Percentiles rank a stretch among this genome's conserved stretches.
Conservation (phyloP, 2,329 filamentous ascomycete species). For the Calonectria leucothoes region DNA sequence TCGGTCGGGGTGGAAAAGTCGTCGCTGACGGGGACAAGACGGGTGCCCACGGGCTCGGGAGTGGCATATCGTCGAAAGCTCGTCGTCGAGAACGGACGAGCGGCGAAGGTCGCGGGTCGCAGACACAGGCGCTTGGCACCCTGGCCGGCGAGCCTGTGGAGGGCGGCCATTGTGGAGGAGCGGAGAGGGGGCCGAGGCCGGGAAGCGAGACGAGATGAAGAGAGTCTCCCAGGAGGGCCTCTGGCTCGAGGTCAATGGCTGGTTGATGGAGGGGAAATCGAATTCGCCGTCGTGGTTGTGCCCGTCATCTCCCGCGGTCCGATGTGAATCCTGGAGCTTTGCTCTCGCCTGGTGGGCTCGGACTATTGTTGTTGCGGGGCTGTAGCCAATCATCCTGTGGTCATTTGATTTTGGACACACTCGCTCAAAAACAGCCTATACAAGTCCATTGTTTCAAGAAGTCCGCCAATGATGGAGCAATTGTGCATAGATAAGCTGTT, state of each 20-base stretch:
- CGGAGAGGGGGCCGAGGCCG: conserved; percentile 38
- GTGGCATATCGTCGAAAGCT: conserved; percentile 72
- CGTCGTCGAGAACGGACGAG: conserved; percentile 75
- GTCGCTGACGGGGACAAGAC: conserved; percentile 73
- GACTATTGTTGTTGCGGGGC: conserved; percentile 47
- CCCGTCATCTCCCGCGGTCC: conserved; percentile 46
- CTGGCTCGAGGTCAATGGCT: conserved; percentile 52
- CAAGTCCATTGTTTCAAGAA: neutral
- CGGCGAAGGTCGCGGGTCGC: conserved; percentile 54
- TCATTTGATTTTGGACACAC: conserved; percentile 41
- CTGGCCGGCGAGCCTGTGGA: conserved; percentile 79
- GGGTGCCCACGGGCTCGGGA: conserved; percentile 63
- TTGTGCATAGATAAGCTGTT: neutral
- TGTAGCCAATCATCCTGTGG: conserved; percentile 42
- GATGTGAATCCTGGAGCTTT: conserved; percentile 48
- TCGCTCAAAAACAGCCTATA: conserved; percentile 8
- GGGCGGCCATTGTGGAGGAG: conserved; percentile 71
- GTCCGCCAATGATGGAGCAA: neutral
- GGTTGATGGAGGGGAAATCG: conserved; percentile 44
- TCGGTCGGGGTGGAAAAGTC: conserved; percentile 68
- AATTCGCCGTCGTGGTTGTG: conserved; percentile 46
- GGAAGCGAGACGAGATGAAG: conserved; percentile 42
- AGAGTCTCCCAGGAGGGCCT: conserved; percentile 48
- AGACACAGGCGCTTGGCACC: conserved; percentile 76
- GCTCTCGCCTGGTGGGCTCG: conserved; percentile 43